Evolutionary conservation across 768 basidiomycete species (phyloP).

Genomic region (Favolaschia claudopus): DNA sequence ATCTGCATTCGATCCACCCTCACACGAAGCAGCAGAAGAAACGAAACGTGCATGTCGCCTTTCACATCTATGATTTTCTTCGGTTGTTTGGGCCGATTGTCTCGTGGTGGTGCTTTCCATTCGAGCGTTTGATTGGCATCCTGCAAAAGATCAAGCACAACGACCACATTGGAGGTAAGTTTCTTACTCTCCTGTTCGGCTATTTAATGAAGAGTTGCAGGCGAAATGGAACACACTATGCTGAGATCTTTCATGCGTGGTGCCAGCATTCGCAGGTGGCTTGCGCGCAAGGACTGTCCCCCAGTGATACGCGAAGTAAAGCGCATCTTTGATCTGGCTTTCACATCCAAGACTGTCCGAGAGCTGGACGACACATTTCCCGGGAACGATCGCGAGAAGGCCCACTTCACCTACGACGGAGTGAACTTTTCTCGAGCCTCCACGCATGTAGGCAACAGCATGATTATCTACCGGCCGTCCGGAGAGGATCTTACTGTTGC

Average conservation of each 20-base stretch:
- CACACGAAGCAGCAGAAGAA: conserved; percentile 26
- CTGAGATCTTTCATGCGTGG: conserved; percentile 2
- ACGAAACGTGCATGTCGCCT: conserved; percentile 3
- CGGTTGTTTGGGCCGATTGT: conserved; percentile 41
- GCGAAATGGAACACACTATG: background rate
- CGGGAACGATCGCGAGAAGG: background rate
- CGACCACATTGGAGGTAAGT: conserved; percentile 34
- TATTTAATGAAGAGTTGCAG: too few species aligned
- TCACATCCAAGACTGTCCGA: background rate
- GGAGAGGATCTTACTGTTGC: too few species aligned
- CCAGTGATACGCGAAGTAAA: background rate
- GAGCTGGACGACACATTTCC: background rate
- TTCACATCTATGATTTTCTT: conserved; percentile 46
- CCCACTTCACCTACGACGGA: background rate
- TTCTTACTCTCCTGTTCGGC: too few species aligned
- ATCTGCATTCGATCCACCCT: conserved; percentile 30
- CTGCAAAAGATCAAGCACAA: conserved; percentile 43
- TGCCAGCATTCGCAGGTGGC: background rate
- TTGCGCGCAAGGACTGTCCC: background rate
- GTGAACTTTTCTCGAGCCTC: background rate
- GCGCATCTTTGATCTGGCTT: background rate
- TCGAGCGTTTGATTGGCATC: conserved; percentile 44
- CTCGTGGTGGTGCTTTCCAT: conserved; percentile 49
- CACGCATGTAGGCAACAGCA: background rate
- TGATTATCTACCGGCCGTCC: too few species aligned